Evolutionary conservation across 768 basidiomycete species (phyloP), one percentile per base, ranked within the genome.

Genomic region (Dioszegia hungarica): DNA sequence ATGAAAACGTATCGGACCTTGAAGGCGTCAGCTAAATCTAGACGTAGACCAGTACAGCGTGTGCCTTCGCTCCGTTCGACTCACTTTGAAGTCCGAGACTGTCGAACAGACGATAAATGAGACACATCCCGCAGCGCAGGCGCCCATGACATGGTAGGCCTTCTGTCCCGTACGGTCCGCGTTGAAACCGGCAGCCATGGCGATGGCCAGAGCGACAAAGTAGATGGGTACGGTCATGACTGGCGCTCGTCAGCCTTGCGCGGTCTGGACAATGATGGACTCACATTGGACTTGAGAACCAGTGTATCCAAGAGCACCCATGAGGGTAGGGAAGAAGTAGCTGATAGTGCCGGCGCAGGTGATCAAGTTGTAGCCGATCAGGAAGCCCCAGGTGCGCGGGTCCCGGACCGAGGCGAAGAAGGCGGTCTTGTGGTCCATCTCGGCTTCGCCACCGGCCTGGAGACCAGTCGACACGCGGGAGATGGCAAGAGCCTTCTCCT

Each of bases 311-410:
- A 75, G 58, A 19, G 53, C 24, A 3, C 36, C 59, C 63, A 71
- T 70, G 24, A 75, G 51, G n/a, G 74, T 75, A 14, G 74, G 74
- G 68, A 75, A 72, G 63, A 75, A 75, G 65, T 75, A 73, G 0
- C 68, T 70, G 57, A 75, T 75, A 1, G 72, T 73, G 8, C 70
- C 71, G 33, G 60, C 61, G 46, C 56, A 55, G 56, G 62, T 68
- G 48, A 71, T 46, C 17, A 72, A 45, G 41, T 70, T 63, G 65
- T 73, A 72, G 39, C 47, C 50, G 36, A 71, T 19, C 51, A 68
- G 56, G 66, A 73, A 74, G 24, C 69, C 69, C 60, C 64, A 72
- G 14, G 72, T 75, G 54, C 65, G 68, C 38, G 64, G 68, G 52
- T 76, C 75, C 57, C 66, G 65, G 50, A 70, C 19, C 15, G 75